Evolutionary conservation across 306 rosid species (phyloP), one percentile per base, ranked within the genome.

Genomic region (Rosa chinensis): DNA sequence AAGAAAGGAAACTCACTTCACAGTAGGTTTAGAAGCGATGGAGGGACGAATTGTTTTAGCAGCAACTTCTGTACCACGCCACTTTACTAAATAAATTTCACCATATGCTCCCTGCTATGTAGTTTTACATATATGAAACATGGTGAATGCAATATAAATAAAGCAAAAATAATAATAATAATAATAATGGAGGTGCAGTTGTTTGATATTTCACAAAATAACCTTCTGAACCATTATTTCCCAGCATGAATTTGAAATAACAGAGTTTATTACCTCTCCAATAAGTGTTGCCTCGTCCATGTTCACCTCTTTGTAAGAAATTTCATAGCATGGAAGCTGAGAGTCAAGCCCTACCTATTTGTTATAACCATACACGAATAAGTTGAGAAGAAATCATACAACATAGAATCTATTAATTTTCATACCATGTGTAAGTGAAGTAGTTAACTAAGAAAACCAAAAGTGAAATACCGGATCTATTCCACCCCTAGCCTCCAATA

Each of bases 21-120:
- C 81, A 1, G 5, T 39, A 1, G 77, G 73, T 70, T 76, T 61
- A 10, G 81, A 81, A 39, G 84, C 74, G 10, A 81, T 70, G 49
- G 78, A 76, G 40, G 84, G 72, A 10, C 84, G 84, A 18, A 81
- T 81, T 61, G 81, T 81, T 59, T 81, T 81, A 6, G 84, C 84
- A 62, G 84, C 84, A 62, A 76, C 74, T 49, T 81, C 73, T 47
- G 84, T 81, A 12, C 84, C 81, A 5, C 84, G 80, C 84, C 84
- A 81, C 11, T 72, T 81, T 6, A 81, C 77, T 50, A 81, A 62
- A 62, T 76, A 81, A 76, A 81, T 70, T 76, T 81, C 81, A 21
- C 80, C 84, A 49, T 61, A 81, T 12, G 84, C 45, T 70, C 84
- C 84, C 84, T 81, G 80, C 56, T 53, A 44, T 20, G 66, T 4